Conservation (phyloP, 2,329 filamentous ascomycete species). For the Talaromyces sp. region DNA sequence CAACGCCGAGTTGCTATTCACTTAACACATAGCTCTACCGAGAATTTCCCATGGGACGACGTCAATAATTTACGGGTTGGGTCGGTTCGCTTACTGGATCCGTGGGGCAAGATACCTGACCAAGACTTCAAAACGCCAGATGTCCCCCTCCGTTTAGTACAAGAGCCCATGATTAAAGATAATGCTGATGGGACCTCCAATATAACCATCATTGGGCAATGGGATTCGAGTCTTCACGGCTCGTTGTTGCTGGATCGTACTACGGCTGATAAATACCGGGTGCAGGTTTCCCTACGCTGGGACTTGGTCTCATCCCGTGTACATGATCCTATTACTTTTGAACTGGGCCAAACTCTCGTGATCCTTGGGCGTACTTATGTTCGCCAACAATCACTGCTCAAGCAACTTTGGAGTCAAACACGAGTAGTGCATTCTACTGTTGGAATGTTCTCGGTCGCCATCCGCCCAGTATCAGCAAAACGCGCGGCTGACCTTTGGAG, state of each 20-base stretch:
- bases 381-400: conserved; percentile 80
- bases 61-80: conserved; percentile 73
- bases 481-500: conserved; percentile 90
- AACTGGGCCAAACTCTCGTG: conserved; percentile 73
- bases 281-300: conserved; percentile 84
- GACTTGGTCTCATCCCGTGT: conserved; percentile 78
- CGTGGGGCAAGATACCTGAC: conserved; percentile 77
- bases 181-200: conserved; percentile 88
- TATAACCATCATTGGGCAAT: conserved; percentile 83
- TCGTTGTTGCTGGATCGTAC: conserved; percentile 91
- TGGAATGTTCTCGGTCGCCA: conserved; percentile 77
- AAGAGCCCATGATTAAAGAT: conserved; percentile 71
- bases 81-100: conserved; percentile 75
- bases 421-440: conserved; percentile 83
- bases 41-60: conserved; percentile 82
- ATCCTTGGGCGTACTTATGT: conserved; percentile 80
- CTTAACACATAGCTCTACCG: conserved; percentile 85
- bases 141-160: conserved; percentile 69
- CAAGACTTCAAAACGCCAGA: conserved; percentile 67
- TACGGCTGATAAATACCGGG: conserved; percentile 85
- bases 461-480: conserved; percentile 86
- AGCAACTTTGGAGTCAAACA: conserved; percentile 77
- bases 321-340: conserved; percentile 83
- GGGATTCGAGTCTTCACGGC: conserved; percentile 91
- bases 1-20: conserved; percentile 84